phyloP scores from a whole-genome alignment of 305 asterid species.

The Striga hermonthica region DNA sequence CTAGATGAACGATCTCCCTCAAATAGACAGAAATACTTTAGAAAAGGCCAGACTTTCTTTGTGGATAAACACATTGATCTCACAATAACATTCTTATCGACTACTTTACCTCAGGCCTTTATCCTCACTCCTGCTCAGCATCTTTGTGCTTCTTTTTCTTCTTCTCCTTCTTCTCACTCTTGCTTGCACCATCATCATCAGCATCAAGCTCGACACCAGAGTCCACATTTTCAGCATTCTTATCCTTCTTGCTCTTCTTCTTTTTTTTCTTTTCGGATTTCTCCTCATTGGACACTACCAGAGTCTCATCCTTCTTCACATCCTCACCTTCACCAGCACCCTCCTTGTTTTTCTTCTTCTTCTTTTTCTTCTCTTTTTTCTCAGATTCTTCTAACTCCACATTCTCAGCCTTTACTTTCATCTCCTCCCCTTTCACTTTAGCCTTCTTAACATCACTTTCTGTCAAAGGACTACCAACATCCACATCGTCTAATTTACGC shows the following conservation, averaged over 20 bases:
- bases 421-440: conserved; percentile 46
- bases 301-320: conserved; percentile 8
- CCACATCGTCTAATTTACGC: conserved; percentile 57
- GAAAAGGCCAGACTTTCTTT: conserved; percentile 23
- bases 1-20: conserved; percentile 22
- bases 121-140: conserved; percentile 38
- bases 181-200: conserved; percentile 35
- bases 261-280: conserved; percentile 56
- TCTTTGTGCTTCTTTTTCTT: conserved; percentile 60
- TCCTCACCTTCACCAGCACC: conserved; percentile 33
- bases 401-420: conserved; percentile 22
- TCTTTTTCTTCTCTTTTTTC: conserved; percentile 64
- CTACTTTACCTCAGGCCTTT: not conserved
- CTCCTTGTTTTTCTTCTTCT: conserved; percentile 60
- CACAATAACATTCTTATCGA: not conserved
- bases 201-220: conserved; percentile 20
- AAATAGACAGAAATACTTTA: not conserved
- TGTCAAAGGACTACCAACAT: conserved; percentile 46
- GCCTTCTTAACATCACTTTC: conserved; percentile 54
- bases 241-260: conserved; percentile 51
- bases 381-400: conserved; percentile 35
- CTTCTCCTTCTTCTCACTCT: conserved; percentile 51
- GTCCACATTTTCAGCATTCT: conserved; percentile 49
- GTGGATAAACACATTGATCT: conserved; percentile 3
- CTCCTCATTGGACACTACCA: conserved; percentile 48